These are phyloP conservation scores for Gossypium anomalum DNA, from an alignment of 345 rosid species.

Conservation along the genomic window DNA sequence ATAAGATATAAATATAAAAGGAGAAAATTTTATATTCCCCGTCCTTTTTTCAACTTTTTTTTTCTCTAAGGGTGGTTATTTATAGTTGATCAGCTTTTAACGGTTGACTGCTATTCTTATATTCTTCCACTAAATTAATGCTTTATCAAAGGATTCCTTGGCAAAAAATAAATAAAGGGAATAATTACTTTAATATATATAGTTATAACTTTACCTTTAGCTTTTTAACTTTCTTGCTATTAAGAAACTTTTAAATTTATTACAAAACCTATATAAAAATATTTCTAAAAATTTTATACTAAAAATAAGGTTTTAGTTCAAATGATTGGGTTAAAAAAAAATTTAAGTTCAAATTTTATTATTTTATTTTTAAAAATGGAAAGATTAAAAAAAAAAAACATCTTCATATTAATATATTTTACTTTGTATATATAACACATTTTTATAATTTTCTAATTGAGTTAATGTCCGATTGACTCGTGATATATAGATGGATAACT, in stretches of 20 bases:
- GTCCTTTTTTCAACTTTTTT: constrained; percentile 6
- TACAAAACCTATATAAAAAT: too few relatives aligned
- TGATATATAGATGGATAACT: not conserved
- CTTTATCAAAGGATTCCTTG: constrained; percentile 6
- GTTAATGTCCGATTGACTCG: too few relatives aligned
- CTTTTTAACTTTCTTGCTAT: constrained; percentile 8
- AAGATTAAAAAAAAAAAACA: too few relatives aligned
- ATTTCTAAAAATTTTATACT: too few relatives aligned
- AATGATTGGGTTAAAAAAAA: too few relatives aligned
- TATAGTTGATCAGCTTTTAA: constrained; percentile 22
- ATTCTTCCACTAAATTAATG: constrained; percentile 3
- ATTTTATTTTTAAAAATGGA: too few relatives aligned
- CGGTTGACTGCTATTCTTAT: constrained; percentile 13
- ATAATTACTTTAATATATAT: not conserved
- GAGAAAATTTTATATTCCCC: not conserved
- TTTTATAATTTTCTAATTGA: too few relatives aligned
- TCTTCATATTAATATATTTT: too few relatives aligned
- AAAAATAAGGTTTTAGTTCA: too few relatives aligned
- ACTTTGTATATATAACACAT: too few relatives aligned
- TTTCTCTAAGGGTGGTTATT: constrained; percentile 25
- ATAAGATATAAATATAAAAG: not conserved
- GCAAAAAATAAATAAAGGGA: not conserved
- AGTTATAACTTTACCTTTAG: constrained; percentile 1
- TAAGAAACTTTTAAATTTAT: constrained; percentile 2
- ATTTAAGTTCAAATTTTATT: too few relatives aligned